Conservation (phyloP, 345 rosid species). For the Hibiscus syriacus region DNA sequence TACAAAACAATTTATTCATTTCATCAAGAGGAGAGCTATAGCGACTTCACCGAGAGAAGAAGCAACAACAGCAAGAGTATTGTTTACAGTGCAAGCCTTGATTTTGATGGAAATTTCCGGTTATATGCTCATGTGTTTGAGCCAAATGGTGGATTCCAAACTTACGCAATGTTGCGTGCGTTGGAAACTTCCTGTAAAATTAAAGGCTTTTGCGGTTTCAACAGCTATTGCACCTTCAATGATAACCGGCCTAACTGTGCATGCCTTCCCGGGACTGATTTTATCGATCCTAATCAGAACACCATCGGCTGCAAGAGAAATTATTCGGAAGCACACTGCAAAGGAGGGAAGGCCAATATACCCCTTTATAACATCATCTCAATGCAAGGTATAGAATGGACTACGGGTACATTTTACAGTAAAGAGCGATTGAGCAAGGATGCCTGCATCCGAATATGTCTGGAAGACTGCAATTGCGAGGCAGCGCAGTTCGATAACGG, state of each 20-base stretch:
- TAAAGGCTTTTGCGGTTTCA: constrained; percentile 4
- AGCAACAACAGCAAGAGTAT: not conserved
- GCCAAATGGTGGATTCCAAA: not conserved
- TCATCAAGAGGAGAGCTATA: not conserved
- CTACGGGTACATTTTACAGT: not conserved
- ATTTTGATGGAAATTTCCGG: constrained; percentile 7
- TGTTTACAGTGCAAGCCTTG: constrained; percentile 3
- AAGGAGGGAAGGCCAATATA: not conserved
- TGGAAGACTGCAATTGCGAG: constrained; percentile 10
- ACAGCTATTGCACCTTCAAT: constrained; percentile 9
- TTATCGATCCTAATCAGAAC: not conserved
- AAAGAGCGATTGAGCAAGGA: not conserved
- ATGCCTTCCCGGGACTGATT: constrained; percentile 7
- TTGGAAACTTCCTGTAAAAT: not conserved
- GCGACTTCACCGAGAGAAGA: not conserved
- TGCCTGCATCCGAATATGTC: not conserved
- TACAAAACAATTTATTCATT: rapidly evolving
- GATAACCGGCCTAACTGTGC: not conserved
- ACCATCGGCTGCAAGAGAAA: constrained; percentile 9
- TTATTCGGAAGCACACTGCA: constrained; percentile 7
- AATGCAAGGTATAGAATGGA: not conserved
- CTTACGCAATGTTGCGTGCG: not conserved
- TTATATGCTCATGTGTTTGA: too few relatives aligned
- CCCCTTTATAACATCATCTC: not conserved
- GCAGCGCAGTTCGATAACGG: not conserved